Conservation (phyloP, 768 basidiomycete genomes). For the Phylloporus sp. region DNA sequence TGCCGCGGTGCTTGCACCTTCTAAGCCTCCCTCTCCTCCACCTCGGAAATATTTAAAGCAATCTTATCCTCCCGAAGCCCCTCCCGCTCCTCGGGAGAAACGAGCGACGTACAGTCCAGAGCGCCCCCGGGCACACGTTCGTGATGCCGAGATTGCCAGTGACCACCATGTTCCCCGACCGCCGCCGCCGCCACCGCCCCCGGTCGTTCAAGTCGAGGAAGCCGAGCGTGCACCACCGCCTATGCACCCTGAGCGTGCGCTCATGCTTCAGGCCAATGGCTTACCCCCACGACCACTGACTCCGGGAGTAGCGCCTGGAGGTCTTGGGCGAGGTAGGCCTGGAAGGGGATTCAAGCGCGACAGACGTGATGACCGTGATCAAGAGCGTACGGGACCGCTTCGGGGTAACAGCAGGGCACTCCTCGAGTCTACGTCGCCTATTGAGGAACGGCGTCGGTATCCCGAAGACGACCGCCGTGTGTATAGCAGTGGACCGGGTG, state of each 20-base stretch:
- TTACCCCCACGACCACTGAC: slow-evolving; percentile 29
- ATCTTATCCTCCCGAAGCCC: slow-evolving; percentile 4
- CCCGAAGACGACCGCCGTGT: slow-evolving; percentile 10
- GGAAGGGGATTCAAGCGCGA: slow-evolving; percentile 19
- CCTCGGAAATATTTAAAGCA: slow-evolving; percentile 10
- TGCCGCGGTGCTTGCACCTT: slow-evolving; percentile 4
- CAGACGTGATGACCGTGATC: slow-evolving; percentile 14
- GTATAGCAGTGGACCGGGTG: slow-evolving; percentile 17
- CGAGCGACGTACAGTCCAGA: slow-evolving; percentile 7
- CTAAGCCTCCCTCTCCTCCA: slow-evolving; percentile 2
- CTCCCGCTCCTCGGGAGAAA: slow-evolving; percentile 7
- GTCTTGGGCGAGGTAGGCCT: slow-evolving; percentile 13
- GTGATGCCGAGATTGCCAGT: slow-evolving; percentile 5
- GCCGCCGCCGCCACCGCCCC: not conserved
- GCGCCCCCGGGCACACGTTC: slow-evolving; percentile 6
- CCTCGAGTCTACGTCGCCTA: slow-evolving; percentile 13
- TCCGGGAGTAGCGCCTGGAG: too few relatives aligned
- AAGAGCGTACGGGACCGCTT: slow-evolving; percentile 21
- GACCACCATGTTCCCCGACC: slow-evolving; percentile 5
- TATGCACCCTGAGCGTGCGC: slow-evolving; percentile 31
- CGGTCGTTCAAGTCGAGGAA: slow-evolving; percentile 3
- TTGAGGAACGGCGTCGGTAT: slow-evolving; percentile 11
- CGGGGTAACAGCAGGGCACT: slow-evolving; percentile 6
- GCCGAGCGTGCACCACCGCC: slow-evolving; percentile 10
- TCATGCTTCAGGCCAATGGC: slow-evolving; percentile 25